Base-by-base conservation (phyloP, 2,329 filamentous ascomycete species). In the Trichoderma citrinoviride region DNA sequence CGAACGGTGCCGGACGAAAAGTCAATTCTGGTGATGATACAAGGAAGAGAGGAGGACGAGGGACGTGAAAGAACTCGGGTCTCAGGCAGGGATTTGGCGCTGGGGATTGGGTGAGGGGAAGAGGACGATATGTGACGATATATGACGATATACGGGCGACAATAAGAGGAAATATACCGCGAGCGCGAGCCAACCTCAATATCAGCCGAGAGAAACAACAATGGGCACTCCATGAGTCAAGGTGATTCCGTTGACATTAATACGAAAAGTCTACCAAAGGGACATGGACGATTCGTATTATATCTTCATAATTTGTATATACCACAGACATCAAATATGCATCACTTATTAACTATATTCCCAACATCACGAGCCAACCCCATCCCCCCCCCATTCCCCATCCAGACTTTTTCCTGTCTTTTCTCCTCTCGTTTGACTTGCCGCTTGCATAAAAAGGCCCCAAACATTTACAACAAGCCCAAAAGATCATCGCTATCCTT, bases 401-500 rank as follows among this genome's bases (percentile, higher is more conserved):
- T 7, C 27, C 17, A 41, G 21, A 6, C 40, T 41, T 29, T 43
- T 41, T 37, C 23, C 40, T 21, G 23, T 15, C 41, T 41, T 19
- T 47, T 46, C 29, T 25, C 19, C 33, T 21, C 29, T 33, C 61
- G 41, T 21, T 53, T 53, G 57, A 44, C 37, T 15, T 23, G 33
- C 54, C 53, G 40, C 37, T 41, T 46, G 25, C 46, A 56, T 63
- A 62, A 47, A 54, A 53, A 52, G 14, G 14, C 21, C 37, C 17
- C 15, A 43, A 21, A 29, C 44, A 33, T 72, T 68, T 79, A 81
- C 67, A 81, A 72, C 66, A 81, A 68, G 40, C 78, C 78, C 66
- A 81, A 68, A 69, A 90, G 77, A 76, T 91, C 88, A 67, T 90
- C 84, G 70, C 82, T 87, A 55, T 77, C 83, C 75, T 86, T 85